phyloP scores from a whole-genome alignment of 495 filamentous ascomycete genomes.

The Tuber umbilicatum region DNA sequence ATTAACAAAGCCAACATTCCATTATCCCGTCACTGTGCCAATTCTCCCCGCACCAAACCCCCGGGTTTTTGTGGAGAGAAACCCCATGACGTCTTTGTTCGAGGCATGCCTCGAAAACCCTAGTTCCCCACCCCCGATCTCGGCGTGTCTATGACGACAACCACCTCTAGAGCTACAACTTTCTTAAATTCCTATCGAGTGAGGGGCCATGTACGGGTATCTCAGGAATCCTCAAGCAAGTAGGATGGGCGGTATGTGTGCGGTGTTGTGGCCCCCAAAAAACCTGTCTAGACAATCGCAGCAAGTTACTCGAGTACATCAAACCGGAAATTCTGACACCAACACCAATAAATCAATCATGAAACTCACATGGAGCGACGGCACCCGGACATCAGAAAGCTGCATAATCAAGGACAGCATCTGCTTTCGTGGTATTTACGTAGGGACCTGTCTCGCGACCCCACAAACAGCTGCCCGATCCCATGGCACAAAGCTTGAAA shows the following conservation, averaged over 20 bases:
- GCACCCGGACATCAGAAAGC: neutral
- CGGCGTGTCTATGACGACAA: neutral
- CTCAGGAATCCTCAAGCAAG: neutral
- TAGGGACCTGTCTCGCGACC: neutral
- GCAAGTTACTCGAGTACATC: too few species aligned
- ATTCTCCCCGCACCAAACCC: neutral
- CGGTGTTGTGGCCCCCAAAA: neutral
- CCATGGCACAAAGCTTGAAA: neutral
- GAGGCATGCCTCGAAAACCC: neutral
- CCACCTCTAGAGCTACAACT: neutral
- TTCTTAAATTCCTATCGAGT: neutral
- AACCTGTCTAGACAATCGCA: too few species aligned
- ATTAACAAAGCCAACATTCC: constrained; percentile 22
- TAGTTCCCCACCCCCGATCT: neutral
- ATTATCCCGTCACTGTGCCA: constrained; percentile 11
- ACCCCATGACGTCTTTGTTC: neutral
- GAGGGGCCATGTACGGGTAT: neutral
- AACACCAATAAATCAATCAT: neutral
- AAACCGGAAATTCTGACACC: neutral
- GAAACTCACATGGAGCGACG: neutral
- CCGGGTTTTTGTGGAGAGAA: neutral
- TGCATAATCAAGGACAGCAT: neutral
- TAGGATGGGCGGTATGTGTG: neutral
- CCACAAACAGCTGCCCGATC: neutral
- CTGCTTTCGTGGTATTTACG: too few species aligned